Base-by-base conservation (phyloP, 371 early-diverging fungal species). In the Polyrhizophydium stewartii region DNA sequence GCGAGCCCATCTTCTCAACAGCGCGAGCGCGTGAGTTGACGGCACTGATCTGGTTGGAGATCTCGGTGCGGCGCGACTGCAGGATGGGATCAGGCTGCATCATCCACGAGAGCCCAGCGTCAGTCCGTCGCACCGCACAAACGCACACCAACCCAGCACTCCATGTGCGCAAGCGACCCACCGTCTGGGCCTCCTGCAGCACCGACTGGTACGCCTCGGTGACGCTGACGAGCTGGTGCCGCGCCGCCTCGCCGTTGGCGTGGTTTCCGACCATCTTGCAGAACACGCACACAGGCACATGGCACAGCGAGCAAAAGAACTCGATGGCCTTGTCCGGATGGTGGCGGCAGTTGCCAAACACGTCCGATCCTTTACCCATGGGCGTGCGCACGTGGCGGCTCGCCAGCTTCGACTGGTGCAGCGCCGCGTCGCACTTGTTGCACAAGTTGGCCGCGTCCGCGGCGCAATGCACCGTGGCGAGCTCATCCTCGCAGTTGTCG, bases 201-300 rank as follows among this genome's bases (percentile, higher is more conserved):
- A 82, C 82, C 5, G 74, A 64, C 22, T 68, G 53, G 60, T 76
- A 81, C 12, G 81, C 81, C 56, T 83, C 84, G 5, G 63, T 27
- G 22, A 84, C 79, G 58, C 70, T 66, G 7, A 84, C 81, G 13
- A 84, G 74, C 58, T 74, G 73, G 60, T 84, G 84, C 55, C 70
- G 70, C 10, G 77, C 70, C 12, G 79, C 71, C 55, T 84, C 83
- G 12, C 79, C 84, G 50, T 72, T 75, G 0, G 79, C 73, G 55
- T 84, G 84, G 63, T 78, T 74, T 10, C 84, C 83, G 9, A 82
- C 73, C 78, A 84, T 82, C 55, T 81, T 83, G 66, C 84, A 84
- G 52, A 62, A 71, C 19, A 84, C 80, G 68, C 84, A 84, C 6
- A 84, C 84, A 24, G 81, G 81, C 22, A 79, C 67, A 55, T 79